Evolutionary conservation across 2,329 filamentous ascomycete genomes (phyloP).

Genomic region (Aquanectria penicillioides): DNA sequence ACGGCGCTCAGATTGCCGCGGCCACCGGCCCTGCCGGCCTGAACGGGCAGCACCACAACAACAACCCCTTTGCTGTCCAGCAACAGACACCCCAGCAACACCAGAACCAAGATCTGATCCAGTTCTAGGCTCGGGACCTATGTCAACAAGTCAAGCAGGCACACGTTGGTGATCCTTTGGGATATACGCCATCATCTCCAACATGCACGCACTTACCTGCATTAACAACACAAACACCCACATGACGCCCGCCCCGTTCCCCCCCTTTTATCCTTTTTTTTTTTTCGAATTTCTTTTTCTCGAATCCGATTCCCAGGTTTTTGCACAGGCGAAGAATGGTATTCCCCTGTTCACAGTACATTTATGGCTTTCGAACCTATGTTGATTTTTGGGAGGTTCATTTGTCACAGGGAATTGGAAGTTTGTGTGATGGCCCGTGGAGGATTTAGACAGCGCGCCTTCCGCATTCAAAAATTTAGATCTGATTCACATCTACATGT

Average conservation of each 20-base stretch:
- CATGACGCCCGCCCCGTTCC: constrained; percentile 9
- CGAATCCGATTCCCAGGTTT: constrained; percentile 37
- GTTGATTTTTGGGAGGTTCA: constrained; percentile 37
- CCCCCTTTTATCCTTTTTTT: constrained; percentile 29
- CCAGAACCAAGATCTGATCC: constrained; percentile 69
- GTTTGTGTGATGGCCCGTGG: constrained; percentile 35
- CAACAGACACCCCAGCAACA: constrained; percentile 60
- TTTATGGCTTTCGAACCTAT: constrained; percentile 35
- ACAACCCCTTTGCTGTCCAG: constrained; percentile 68
- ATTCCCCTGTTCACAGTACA: constrained; percentile 41
- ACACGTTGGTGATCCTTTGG: neutral
- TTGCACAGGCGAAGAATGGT: constrained; percentile 44
- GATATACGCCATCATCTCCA: neutral
- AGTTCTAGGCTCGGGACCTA: constrained; percentile 58
- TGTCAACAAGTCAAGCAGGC: constrained; percentile 2
- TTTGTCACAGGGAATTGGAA: constrained; percentile 40
- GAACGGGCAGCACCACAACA: constrained; percentile 63
- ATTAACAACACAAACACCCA: neutral
- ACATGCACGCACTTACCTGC: too few relatives aligned
- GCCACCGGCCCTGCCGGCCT: constrained; percentile 67
- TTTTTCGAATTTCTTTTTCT: constrained; percentile 31
- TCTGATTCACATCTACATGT: constrained; percentile 43
- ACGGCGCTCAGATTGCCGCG: constrained; percentile 62
- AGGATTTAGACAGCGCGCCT: constrained; percentile 46
- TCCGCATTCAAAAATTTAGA: constrained; percentile 47